Conservation (phyloP, 129 eudicot species). For the Daucus carota region DNA sequence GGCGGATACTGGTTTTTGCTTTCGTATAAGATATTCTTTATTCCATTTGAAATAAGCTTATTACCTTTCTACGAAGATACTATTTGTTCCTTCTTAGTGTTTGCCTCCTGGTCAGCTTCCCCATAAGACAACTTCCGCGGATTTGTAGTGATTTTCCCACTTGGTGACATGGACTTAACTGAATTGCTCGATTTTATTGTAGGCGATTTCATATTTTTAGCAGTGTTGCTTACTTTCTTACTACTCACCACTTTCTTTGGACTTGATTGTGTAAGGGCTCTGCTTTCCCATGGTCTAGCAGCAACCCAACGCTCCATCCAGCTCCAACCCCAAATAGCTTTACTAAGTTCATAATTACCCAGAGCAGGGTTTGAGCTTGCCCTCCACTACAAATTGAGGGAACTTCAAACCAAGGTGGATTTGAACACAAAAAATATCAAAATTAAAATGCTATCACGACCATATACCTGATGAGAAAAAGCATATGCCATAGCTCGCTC, state of each 20-base stretch:
- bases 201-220: constrained; percentile 31
- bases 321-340: constrained; percentile 97
- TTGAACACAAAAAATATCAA: neutral
- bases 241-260: constrained; percentile 42
- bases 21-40: neutral
- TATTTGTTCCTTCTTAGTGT: constrained; percentile 15
- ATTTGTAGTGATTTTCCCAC: constrained; percentile 38
- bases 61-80: neutral
- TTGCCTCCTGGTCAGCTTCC: constrained; percentile 28
- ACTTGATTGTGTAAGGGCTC: constrained; percentile 37
- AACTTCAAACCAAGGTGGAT: neutral
- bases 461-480: constrained; percentile 78
- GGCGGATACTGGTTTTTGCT: neutral
- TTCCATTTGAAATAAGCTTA: neutral
- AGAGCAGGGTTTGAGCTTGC: constrained; percentile 47
- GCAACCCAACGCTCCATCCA: constrained; percentile 99
- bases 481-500: constrained; percentile 99
- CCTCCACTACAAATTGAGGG: constrained; percentile 65
- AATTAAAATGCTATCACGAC: neutral
- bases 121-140: constrained; percentile 55
- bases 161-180: constrained; percentile 38
- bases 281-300: constrained; percentile 93
- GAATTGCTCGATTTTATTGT: constrained; percentile 35
- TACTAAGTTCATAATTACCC: constrained; percentile 39
- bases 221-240: constrained; percentile 23